phyloP scores from a whole-genome alignment of 192 early-diverging fungal genomes.

The Phlyctochytrium planicorne region DNA sequence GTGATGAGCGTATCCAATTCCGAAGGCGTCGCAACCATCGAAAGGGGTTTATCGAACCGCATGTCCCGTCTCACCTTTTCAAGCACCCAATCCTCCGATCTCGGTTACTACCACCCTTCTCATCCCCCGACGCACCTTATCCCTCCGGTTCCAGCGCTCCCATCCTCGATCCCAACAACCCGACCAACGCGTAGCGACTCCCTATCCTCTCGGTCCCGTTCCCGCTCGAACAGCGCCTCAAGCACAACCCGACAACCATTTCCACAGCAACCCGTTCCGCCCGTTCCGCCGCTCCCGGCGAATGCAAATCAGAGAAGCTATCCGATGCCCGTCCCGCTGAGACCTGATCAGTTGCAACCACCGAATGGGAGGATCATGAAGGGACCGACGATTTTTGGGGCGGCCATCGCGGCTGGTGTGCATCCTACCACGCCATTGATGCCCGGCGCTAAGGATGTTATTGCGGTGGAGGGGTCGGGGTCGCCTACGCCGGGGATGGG shows the following conservation, averaged over 20 bases:
- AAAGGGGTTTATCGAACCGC: background rate
- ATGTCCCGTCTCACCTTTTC: background rate
- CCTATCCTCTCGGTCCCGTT: background rate
- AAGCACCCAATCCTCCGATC: background rate
- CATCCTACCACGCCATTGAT: slow-evolving; percentile 7
- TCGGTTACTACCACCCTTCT: background rate
- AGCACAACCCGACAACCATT: background rate
- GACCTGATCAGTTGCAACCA: slow-evolving; percentile 3
- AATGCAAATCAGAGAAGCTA: background rate
- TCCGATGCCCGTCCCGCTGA: slow-evolving; percentile 4
- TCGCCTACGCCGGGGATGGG: background rate
- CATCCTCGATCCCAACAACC: background rate
- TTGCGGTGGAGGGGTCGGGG: no score
- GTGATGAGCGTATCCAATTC: background rate
- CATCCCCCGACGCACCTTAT: background rate
- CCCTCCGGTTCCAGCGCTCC: background rate
- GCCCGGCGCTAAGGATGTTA: background rate
- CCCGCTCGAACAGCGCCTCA: background rate
- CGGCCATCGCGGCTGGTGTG: slow-evolving; percentile 3
- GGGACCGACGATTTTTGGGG: slow-evolving; percentile 5
- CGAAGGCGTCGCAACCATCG: background rate
- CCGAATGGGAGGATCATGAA: slow-evolving; percentile 2
- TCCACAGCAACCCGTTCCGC: background rate
- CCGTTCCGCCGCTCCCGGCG: background rate
- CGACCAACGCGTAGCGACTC: background rate